Evolutionary conservation across 2,329 filamentous ascomycete genomes (phyloP).

Genomic region (Aspergillus fructus): DNA sequence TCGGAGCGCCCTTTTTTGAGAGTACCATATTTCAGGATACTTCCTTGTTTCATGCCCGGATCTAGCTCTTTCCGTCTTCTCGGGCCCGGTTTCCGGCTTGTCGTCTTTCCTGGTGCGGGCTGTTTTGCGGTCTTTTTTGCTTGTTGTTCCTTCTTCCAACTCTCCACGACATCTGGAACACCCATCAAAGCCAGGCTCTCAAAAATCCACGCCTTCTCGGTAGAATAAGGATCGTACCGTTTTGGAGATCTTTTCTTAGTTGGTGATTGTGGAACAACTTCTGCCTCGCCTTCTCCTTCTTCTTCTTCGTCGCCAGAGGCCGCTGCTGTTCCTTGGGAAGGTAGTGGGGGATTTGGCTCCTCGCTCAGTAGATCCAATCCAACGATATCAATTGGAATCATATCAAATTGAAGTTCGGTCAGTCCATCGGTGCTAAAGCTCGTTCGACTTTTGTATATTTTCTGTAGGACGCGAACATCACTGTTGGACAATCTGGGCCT

Average conservation of each 20-base stretch:
- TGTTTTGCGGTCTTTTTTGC: constrained; percentile 25
- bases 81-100: constrained; percentile 25
- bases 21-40: constrained; percentile 42
- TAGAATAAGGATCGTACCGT: constrained; percentile 62
- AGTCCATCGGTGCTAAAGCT: constrained; percentile 74
- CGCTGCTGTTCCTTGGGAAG: constrained; percentile 30
- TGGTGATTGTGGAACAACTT: constrained; percentile 22
- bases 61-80: constrained; percentile 40
- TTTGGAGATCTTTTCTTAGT: constrained; percentile 31
- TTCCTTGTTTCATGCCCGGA: constrained; percentile 40
- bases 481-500: constrained; percentile 39
- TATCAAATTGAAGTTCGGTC: constrained; percentile 76
- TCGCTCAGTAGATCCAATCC: constrained; percentile 74
- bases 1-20: constrained; percentile 37
- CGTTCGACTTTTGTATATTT: constrained; percentile 65
- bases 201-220: constrained; percentile 68
- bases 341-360: constrained; percentile 58
- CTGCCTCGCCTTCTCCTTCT: constrained; percentile 31
- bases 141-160: constrained; percentile 56
- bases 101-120: constrained; percentile 30
- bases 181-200: constrained; percentile 64
- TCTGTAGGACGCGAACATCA: constrained; percentile 59
- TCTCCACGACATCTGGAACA: constrained; percentile 63
- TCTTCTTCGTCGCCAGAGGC: constrained; percentile 33
- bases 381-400: constrained; percentile 73